Conservation (phyloP, 2,329 filamentous ascomycete species). For the Botrytis paeoniae region DNA sequence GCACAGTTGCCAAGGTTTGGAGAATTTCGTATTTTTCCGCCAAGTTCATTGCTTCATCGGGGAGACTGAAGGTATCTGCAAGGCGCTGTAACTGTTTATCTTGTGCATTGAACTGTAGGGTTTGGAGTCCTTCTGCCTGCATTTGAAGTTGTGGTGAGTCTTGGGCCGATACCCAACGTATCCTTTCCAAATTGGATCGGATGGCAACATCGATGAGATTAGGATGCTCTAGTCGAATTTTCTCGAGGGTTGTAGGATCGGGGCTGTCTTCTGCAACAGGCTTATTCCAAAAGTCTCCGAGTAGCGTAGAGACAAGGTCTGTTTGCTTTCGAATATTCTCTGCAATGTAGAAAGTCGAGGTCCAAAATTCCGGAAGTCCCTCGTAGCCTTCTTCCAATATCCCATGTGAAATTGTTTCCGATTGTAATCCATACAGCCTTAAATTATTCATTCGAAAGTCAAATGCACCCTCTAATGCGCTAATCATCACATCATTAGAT, state of each 20-base stretch:
- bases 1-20: conserved; percentile 54
- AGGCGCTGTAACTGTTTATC: conserved; percentile 47
- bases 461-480: conserved; percentile 60
- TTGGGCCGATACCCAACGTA: conserved; percentile 55
- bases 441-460: conserved; percentile 71
- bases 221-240: conserved; percentile 50
- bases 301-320: conserved; percentile 46
- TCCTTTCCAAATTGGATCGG: conserved; percentile 56
- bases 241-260: conserved; percentile 37
- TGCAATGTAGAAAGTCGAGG: conserved; percentile 62
- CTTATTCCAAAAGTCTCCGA: conserved; percentile 38
- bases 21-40: conserved; percentile 63
- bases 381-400: conserved; percentile 63
- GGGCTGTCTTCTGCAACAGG: conserved; percentile 32
- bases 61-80: conserved; percentile 48
- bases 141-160: conserved; percentile 47
- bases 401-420: conserved; percentile 63
- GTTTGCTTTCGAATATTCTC: conserved; percentile 60
- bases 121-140: conserved; percentile 47
- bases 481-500: conserved; percentile 70
- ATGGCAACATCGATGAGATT: conserved; percentile 57
- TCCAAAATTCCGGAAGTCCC: conserved; percentile 80
- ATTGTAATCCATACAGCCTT: conserved; percentile 67
- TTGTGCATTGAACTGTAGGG: conserved; percentile 43
- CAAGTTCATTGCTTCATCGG: conserved; percentile 56